Base-by-base conservation (phyloP, 148 eudicot genomes). In the Talinum fruticosum region DNA sequence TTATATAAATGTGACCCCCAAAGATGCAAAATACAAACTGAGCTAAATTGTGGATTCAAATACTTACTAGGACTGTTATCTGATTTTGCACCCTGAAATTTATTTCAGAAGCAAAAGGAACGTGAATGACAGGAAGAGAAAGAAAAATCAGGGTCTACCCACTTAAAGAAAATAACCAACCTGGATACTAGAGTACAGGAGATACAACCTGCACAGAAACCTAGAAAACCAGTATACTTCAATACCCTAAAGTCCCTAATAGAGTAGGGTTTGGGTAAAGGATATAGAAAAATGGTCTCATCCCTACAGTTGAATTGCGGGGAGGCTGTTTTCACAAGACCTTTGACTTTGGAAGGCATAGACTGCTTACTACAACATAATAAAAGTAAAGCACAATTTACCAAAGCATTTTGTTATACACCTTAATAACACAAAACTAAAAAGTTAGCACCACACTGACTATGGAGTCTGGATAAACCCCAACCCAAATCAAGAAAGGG, bases 11-110 rank as follows among this genome's bases (percentile, higher is more conserved):
- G 59, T 76, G 26, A 28, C 23, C 15, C 57, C 38, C 6, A 61
- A 1, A 75, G n/a, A 10, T 37, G n/a, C 7, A 44, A 53, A 66
- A n/a, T 73, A 30, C 7, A 61, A 73, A 77, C 32, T n/a, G 53
- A 57, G 10, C 35, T 21, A 7, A 41, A 28, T 36, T 68, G 47
- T n/a, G n/a, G 28, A 68, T 61, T 44, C 19, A 36, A 78, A 62
- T 8, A 86, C 99, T 88, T 89, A 93, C 99, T 93, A 14, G 90
- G 74, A 85, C 69, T 85, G 83, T 89, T 91, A 37, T 87, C 93
- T 23, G 88, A 54, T 77, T 86, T 91, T 61, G 86, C 74, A 77
- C 70, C 94, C 99, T 93, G 89, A 77, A 85, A 47, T 77, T 71
- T 62, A 61, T 75, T 54, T 7, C 66, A 44, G 26, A 61, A 44